phyloP scores from a whole-genome alignment of 257 asterid species.

The Solanum piurae region DNA sequence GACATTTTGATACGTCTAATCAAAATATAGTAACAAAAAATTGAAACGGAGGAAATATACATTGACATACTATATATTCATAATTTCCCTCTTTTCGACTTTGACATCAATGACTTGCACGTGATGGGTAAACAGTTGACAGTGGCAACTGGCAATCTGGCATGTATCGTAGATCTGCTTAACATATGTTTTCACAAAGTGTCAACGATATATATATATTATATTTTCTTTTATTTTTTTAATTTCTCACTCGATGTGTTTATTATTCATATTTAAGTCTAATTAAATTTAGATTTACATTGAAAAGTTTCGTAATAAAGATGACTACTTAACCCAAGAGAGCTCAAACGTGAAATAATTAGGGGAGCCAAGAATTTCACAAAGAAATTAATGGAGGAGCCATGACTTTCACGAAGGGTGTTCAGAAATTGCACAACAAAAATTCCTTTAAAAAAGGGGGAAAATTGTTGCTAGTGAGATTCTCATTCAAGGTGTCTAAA shows the following conservation, averaged over 20 bases:
- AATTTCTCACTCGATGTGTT: too few relatives aligned
- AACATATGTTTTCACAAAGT: background rate
- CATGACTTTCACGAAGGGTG: accelerated
- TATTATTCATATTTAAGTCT: too few relatives aligned
- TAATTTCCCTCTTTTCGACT: background rate
- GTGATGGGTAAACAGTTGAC: background rate
- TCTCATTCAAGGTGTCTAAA: too few relatives aligned
- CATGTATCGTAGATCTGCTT: background rate
- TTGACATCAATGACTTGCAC: background rate
- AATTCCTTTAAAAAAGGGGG: too few relatives aligned
- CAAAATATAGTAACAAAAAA: background rate
- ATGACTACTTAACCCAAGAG: too few relatives aligned
- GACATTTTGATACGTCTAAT: background rate
- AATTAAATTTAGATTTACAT: too few relatives aligned
- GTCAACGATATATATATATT: background rate
- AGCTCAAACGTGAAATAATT: too few relatives aligned
- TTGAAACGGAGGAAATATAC: background rate
- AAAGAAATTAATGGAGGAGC: accelerated
- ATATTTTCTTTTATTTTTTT: too few relatives aligned
- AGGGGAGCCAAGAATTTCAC: too few relatives aligned
- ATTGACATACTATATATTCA: background rate
- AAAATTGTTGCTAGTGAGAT: too few relatives aligned
- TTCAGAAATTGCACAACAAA: too few relatives aligned
- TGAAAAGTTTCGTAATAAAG: accelerated
- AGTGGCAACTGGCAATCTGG: background rate